Evolutionary conservation across 116 monocot genomes (phyloP), one percentile per base, ranked within the genome.

Genomic region (Cymodocea nodosa): DNA sequence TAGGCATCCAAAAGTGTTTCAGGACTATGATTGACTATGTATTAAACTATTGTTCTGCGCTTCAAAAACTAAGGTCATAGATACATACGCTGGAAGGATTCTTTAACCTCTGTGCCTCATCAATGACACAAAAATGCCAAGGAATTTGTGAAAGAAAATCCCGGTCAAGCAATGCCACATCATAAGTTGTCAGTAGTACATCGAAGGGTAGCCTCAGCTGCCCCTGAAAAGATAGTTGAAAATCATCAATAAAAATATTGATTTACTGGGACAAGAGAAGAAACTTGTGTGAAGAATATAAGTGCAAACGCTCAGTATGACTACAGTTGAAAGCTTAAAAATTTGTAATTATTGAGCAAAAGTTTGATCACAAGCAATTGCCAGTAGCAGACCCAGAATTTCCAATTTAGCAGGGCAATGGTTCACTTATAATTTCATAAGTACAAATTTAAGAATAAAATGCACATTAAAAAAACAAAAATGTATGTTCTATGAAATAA

Each of bases 81-180:
- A 63, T 23, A 56, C 81, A 74, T 92, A 98, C 97, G 73, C 97
- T 98, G 24, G 80, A 80, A 44, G 88, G 77, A 78, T 98, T 98
- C 74, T 98, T 98, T 54, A 98, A 78, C 13, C 97, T 79, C 67
- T 98, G 97, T 56, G 97, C 97, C 69, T 98, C 97, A 75, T 98
- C 92, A 77, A 92, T 82, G 15, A 98, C 84, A 71, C 77, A 64
- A 77, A 82, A 86, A 72, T 86, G 81, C 89, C 92, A 98, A 50
- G 92, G 84, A 64, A 98, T 79, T 80, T 98, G 97, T 54, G 86
- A 98, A 67, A 98, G 89, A 70, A 98, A 98, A 77, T 76, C 81
- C 54, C 84, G 83, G 78, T 98, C 97, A 54, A 89, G 39, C 35
- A 98, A 68, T 44, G 79, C 89, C 54, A 98, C 68, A 70, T 98